Base-by-base conservation (phyloP, 1,284 basidiomycete genomes). In the Boletus semigastroideus region DNA sequence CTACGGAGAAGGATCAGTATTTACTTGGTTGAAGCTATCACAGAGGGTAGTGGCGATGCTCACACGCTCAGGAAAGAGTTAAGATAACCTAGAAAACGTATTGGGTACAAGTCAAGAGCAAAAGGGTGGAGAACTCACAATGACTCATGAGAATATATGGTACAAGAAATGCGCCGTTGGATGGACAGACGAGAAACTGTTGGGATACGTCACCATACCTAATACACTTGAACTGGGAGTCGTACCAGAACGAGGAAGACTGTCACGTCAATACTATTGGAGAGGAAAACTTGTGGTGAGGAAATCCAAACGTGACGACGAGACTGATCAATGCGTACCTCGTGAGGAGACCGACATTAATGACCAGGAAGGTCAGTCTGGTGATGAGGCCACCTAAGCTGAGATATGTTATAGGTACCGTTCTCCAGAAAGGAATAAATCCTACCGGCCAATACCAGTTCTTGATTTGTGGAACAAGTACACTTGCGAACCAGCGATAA, bases 61-160 rank as follows among this genome's bases (percentile, higher is more conserved):
- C 41, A 67, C 69, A 67, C 62, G 27, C 67, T 68, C 34, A 67
- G 38, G 33, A 71, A 70, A 4, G 69, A 71, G 30, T 70, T 67
- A 31, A 67, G 57, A 46, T 67, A 71, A 45, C 56, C 66, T 67
- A 42, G 13, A 6, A 4, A 13, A 30, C 2, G 2, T 0, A 5
- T 16, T 45, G 0, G 13, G 42, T 13, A 38, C 16, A 5, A 25
- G 1, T n/a, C 19, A 1, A 2, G n/a, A 8, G 11, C 2, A n/a
- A 36, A 44, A 13, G 1, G 1, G 13, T 0, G 1, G 4, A 13
- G 2, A 31, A 47, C 64, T 36, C 17, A 63, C 69, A 67, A 45
- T 71, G 62, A 22, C 66, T 67, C 64, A 67, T 69, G 5, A 67
- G 60, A 42, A 67, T 67, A 31, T 71, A 67, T 0, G 66, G 66